phyloP scores from a whole-genome alignment of 1,284 basidiomycete species.

The Austroboletus niveus region DNA sequence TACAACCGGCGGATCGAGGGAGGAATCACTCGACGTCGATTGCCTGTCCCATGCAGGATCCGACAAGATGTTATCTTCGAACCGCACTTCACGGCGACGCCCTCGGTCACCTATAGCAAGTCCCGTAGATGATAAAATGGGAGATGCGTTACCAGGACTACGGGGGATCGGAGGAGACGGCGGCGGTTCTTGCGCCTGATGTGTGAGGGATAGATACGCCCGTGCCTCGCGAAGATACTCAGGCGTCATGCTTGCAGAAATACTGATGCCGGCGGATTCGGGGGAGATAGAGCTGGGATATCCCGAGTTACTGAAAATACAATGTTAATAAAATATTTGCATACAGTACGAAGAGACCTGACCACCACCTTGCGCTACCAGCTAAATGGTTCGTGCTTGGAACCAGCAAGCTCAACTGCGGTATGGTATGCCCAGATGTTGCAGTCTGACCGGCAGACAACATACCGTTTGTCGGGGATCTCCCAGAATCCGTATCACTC shows the following conservation, averaged over 20 bases:
- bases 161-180: conserved; percentile 8
- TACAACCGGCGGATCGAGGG: conserved; percentile 26
- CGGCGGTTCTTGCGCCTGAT: conserved; percentile 13
- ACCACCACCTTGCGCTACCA: conserved; percentile 18
- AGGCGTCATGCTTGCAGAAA: conserved; percentile 34
- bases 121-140: conserved; percentile 30
- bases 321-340: conserved; percentile 7
- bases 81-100: conserved; percentile 35
- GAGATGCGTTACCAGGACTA: conserved; percentile 28
- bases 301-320: conserved; percentile 21
- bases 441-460: conserved; percentile 7
- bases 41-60: conserved; percentile 33
- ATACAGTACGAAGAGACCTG: background rate
- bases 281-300: conserved; percentile 35
- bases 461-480: conserved; percentile 9
- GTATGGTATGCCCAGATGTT: conserved; percentile 15
- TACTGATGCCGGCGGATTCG: conserved; percentile 32
- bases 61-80: conserved; percentile 33
- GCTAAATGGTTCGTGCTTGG: conserved; percentile 15
- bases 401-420: conserved; percentile 32
- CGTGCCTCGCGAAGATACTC: conserved; percentile 34
- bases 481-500: conserved; percentile 25
- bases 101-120: conserved; percentile 27
- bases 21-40: conserved; percentile 33
- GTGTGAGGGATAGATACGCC: conserved; percentile 32